A percentile compares a stretch with the other conserved stretches of the same genome.
Conservation (phyloP, 2,329 filamentous ascomycete genomes). For the Magnaporthiopsis incrustans region DNA sequence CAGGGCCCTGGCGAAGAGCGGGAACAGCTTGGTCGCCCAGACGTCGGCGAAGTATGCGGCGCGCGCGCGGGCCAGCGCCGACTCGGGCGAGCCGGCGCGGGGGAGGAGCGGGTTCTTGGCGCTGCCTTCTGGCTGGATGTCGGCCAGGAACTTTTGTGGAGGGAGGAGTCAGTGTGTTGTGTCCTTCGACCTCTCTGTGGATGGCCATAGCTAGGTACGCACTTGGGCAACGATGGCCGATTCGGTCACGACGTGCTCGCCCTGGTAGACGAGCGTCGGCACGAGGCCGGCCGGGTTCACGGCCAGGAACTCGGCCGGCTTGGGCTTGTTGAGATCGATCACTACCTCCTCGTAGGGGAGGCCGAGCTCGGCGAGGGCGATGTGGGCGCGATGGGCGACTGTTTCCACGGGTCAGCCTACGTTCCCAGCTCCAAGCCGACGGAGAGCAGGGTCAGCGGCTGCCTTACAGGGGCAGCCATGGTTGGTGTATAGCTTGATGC, state of each 20-base stretch:
- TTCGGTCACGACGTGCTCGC: slow-evolving; percentile 59
- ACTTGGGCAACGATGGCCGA: slow-evolving; percentile 55
- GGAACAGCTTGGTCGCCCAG: slow-evolving; percentile 29
- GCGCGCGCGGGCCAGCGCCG: slow-evolving; percentile 55
- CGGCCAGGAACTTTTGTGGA: slow-evolving; percentile 59
- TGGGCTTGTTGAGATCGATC: slow-evolving; percentile 62
- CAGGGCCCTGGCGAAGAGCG: slow-evolving; percentile 37
- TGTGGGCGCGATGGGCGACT: slow-evolving; percentile 68
- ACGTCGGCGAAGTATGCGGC: slow-evolving; percentile 56
- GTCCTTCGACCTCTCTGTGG: no score
- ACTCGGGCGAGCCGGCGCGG: slow-evolving; percentile 38
- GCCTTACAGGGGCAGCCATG: slow-evolving; percentile 15
- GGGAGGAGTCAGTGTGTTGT: no score
- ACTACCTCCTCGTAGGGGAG: slow-evolving; percentile 62
- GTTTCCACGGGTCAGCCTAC: slow-evolving; percentile 7
- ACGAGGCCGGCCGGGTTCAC: slow-evolving; percentile 76
- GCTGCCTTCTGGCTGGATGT: slow-evolving; percentile 48
- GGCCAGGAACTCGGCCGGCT: slow-evolving; percentile 65
- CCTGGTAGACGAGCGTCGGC: slow-evolving; percentile 58
- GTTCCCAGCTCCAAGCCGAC: no score
- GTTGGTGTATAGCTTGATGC: slow-evolving; percentile 17
- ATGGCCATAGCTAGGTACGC: no score
- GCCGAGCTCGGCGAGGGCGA: slow-evolving; percentile 58
- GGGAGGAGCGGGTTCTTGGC: slow-evolving; percentile 40
- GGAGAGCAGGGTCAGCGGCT: not conserved